Conservation (phyloP, 2,329 filamentous ascomycete species). For the Pseudocercospora macadamiae region DNA sequence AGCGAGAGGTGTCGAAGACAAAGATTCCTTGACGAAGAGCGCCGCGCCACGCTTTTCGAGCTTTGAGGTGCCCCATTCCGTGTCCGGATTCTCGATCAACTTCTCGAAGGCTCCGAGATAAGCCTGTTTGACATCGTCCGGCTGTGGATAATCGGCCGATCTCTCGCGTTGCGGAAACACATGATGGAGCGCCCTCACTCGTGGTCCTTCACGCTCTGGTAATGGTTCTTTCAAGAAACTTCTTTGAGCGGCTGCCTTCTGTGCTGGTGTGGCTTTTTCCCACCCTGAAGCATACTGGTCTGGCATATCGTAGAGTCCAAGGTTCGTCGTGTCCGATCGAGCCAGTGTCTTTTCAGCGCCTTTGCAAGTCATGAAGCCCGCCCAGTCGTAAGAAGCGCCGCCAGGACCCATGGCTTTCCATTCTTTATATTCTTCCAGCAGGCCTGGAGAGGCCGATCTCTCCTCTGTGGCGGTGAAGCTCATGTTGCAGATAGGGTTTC, state of each 20-base stretch:
- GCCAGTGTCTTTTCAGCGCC: constrained; percentile 1
- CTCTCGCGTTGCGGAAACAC: constrained; percentile 14
- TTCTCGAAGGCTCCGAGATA: constrained; percentile 11
- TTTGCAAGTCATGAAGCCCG: constrained; percentile 14
- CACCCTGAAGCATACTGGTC: constrained; percentile 5
- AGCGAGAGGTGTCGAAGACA: constrained; percentile 6
- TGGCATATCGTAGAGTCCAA: constrained; percentile 7
- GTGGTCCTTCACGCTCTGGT: constrained; percentile 5
- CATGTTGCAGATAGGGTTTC: too few relatives aligned
- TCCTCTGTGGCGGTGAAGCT: neutral
- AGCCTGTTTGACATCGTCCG: neutral
- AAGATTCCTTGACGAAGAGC: constrained; percentile 7
- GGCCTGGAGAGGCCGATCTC: neutral
- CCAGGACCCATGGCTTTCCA: constrained; percentile 18
- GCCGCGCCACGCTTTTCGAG: constrained; percentile 19
- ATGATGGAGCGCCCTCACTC: constrained; percentile 8
- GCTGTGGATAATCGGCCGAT: constrained; percentile 2
- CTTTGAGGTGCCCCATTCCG: constrained; percentile 14
- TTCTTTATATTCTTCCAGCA: constrained; percentile 12
- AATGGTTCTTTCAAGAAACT: neutral
- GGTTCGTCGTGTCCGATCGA: constrained; percentile 8
- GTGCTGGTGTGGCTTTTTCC: constrained; percentile 7
- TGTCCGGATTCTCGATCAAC: constrained; percentile 4
- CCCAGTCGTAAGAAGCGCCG: constrained; percentile 9
- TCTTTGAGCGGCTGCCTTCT: constrained; percentile 8